Evolutionary conservation across 805 yeast genomes (phyloP), one percentile per base, ranked within the genome.

Genomic region (Sugiyamaella floridensis): DNA sequence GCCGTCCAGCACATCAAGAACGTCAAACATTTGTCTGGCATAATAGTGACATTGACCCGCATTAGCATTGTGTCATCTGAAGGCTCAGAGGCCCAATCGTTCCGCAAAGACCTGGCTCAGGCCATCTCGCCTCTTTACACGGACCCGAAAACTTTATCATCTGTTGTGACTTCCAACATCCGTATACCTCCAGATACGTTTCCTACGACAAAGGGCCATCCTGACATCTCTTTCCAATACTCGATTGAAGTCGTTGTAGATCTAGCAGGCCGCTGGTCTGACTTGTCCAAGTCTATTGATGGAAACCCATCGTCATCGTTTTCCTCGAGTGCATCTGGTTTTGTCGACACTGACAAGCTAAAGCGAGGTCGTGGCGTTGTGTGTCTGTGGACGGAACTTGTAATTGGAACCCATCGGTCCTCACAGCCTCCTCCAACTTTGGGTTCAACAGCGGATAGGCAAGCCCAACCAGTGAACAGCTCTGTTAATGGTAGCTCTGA

Each of bases 221-320:
- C 80, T 1, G 69, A 83, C 47, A 88, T 89, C 8, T 76, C 89
- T 2, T 89, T 89, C 67, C 92, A 86, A 63, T 89, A 90, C 65
- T 86, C 85, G 63, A 71, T 89, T 14, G 97, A 89, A 65, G 89
- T 86, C 2, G 75, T 88, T 52, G 80, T 86, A n/a, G 89, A 89
- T 62, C 69, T 90, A 43, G 82, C 90, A 1, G 87, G 85, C 19
- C 82, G 78, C 55, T 75, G 72, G 54, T 51, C 46, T 4, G 49
- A 40, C n/a, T 19, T 45, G 14, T 16, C n/a, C 12, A 19, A 46
- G 18, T n/a, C 26, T 12, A 18, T 22, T n/a, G 37, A 32, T 14
- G 37, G 8, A 10, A 32, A 14, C 26, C 26, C 26, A 4, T 29
- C 22, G 2, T 29, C 22, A 20, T 11, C 60, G 67, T 20, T 18